These are phyloP conservation scores for Penicillium tannophilum DNA, from an alignment of 495 filamentous ascomycete genomes.

Conservation along the genomic window DNA sequence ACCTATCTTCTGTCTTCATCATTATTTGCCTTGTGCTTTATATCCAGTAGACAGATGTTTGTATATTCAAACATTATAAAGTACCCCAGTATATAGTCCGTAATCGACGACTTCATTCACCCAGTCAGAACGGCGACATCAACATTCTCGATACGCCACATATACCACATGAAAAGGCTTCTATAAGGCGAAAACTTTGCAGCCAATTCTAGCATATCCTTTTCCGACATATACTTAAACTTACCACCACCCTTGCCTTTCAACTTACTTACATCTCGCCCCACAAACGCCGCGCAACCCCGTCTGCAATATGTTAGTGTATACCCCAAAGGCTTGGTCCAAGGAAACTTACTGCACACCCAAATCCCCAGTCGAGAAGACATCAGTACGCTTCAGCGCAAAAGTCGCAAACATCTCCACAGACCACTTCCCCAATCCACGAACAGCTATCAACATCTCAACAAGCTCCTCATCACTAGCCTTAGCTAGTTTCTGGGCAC, in stretches of 20 bases:
- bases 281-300: constrained; percentile 87
- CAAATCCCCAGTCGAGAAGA: constrained; percentile 90
- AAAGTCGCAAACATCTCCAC: constrained; percentile 98
- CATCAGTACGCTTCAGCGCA: constrained; percentile 85
- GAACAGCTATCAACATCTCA: constrained; percentile 76
- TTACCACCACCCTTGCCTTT: constrained; percentile 83
- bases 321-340: neutral
- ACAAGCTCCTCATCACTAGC: constrained; percentile 86
- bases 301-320: constrained; percentile 47
- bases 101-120: constrained; percentile 13
- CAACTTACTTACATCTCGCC: constrained; percentile 78
- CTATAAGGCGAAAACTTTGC: constrained; percentile 82
- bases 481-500: constrained; percentile 68
- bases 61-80: neutral
- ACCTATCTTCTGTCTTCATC: neutral
- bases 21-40: neutral
- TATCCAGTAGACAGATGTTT: neutral
- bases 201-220: constrained; percentile 83
- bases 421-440: constrained; percentile 86
- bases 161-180: constrained; percentile 84
- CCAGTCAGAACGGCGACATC: constrained; percentile 66
- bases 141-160: constrained; percentile 84
- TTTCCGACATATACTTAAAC: constrained; percentile 96
- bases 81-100: neutral
- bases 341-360: constrained; percentile 73